A percentile compares a stretch with the other conserved stretches of the same genome.
These are phyloP conservation scores for Malus hybrid DNA, from an alignment of 331 rosid genomes.

Conservation along the genomic window DNA sequence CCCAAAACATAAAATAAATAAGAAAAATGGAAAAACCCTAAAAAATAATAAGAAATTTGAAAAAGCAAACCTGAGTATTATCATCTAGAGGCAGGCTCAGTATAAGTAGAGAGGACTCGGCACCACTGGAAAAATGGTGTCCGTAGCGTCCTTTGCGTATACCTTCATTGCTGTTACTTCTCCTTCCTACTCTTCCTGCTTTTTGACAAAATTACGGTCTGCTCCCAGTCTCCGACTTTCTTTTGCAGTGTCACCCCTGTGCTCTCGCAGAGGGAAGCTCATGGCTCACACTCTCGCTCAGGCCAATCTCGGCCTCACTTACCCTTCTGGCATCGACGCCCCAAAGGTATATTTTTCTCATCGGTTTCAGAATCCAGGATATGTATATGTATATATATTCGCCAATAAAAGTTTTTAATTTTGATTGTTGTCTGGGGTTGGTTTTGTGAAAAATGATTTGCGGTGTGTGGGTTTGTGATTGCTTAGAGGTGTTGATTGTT, in stretches of 20 bases:
- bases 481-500: background rate
- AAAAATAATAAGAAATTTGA: background rate
- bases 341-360: slow-evolving; percentile 41
- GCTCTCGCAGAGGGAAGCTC: slow-evolving; percentile 34
- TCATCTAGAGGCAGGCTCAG: slow-evolving; percentile 20
- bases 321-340: slow-evolving; percentile 43
- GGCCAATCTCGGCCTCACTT: slow-evolving; percentile 89
- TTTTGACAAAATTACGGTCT: slow-evolving; percentile 29
- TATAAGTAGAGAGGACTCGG: slow-evolving; percentile 45
- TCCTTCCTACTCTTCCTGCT: slow-evolving; percentile 28
- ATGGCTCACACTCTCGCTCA: slow-evolving; percentile 67
- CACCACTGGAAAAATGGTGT: slow-evolving; percentile 41
- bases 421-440: background rate
- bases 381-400: background rate
- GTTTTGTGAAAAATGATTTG: background rate
- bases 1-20: background rate
- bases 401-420: background rate
- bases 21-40: background rate
- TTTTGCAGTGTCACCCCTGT: slow-evolving; percentile 29
- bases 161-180: slow-evolving; percentile 27
- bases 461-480: background rate
- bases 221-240: slow-evolving; percentile 23
- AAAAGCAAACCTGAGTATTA: no score
- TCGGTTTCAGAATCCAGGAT: background rate
- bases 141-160: slow-evolving; percentile 35